A percentile compares a stretch with the other conserved stretches of the same genome.
These are phyloP conservation scores for Pugionium cornutum DNA, from an alignment of 345 rosid species.

Conservation along the genomic window DNA sequence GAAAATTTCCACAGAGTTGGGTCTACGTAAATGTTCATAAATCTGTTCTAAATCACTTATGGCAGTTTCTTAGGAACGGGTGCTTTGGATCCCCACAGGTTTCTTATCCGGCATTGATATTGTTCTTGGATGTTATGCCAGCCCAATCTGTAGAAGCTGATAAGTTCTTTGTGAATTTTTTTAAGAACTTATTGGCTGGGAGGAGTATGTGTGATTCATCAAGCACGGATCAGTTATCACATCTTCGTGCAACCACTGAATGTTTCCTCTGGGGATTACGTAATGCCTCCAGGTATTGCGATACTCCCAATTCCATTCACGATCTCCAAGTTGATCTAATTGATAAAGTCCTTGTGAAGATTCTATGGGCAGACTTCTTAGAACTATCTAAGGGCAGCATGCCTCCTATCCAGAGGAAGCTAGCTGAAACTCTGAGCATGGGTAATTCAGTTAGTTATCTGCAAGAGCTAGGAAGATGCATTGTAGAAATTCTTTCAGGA, in stretches of 20 bases:
- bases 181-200: conserved; percentile 79
- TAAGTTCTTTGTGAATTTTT: conserved; percentile 69
- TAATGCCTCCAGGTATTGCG: conserved; percentile 71
- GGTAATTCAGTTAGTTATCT: conserved; percentile 46
- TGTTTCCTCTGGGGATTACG: conserved; percentile 83
- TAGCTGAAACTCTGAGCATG: conserved; percentile 40
- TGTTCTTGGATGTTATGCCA: conserved; percentile 72
- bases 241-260: conserved; percentile 68
- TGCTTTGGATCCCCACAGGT: conserved; percentile 87
- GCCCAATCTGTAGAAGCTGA: conserved; percentile 56
- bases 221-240: conserved; percentile 52
- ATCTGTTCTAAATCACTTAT: conserved; percentile 56
- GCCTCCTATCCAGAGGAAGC: conserved; percentile 42
- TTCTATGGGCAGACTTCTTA: conserved; percentile 73
- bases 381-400: conserved; percentile 38
- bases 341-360: conserved; percentile 64
- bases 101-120: conserved; percentile 86
- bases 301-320: conserved; percentile 47
- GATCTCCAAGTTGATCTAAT: conserved; percentile 57
- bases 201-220: conserved; percentile 58
- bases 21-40: conserved; percentile 61
- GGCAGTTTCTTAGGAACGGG: conserved; percentile 82
- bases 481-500: conserved; percentile 70
- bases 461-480: conserved; percentile 81
- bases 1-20: conserved; percentile 85